Evolutionary conservation across 2,329 filamentous ascomycete species (phyloP).

Genomic region (Neurospora sp.): DNA sequence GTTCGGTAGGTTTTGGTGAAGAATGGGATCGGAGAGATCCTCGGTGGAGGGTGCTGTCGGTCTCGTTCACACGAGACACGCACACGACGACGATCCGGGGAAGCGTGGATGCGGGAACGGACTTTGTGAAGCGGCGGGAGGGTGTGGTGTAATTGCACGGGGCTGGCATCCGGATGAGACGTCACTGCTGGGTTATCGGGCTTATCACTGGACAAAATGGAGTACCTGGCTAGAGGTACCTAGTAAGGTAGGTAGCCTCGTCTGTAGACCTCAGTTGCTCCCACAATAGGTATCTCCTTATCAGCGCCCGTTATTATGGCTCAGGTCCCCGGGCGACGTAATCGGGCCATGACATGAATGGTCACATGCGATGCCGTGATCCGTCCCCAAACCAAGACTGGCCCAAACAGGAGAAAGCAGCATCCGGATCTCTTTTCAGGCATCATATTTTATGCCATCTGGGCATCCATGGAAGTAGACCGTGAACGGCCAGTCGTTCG

Average conservation of each 20-base stretch:
- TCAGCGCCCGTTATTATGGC: constrained; percentile 3
- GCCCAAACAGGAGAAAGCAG: neutral
- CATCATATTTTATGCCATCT: neutral
- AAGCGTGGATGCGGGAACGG: neutral
- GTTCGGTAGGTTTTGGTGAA: neutral
- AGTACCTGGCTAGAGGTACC: neutral
- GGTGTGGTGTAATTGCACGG: neutral
- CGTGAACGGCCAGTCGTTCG: neutral
- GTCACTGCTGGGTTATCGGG: neutral
- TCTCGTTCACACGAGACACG: neutral
- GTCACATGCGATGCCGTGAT: constrained; percentile 11
- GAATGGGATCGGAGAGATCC: neutral
- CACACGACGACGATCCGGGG: neutral
- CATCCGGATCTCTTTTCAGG: neutral
- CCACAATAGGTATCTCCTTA: neutral
- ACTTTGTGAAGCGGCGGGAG: neutral
- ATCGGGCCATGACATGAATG: constrained; percentile 7
- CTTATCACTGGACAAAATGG: neutral
- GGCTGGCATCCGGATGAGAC: neutral
- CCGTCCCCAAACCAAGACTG: neutral
- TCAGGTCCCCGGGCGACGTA: constrained; percentile 17
- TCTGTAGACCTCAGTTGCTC: neutral
- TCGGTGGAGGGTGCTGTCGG: neutral
- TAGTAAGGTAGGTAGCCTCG: no score
- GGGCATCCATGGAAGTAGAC: neutral